Percentiles rank a stretch among this genome's conserved stretches.
These are phyloP conservation scores for Clonostachys solani DNA, from an alignment of 2,329 filamentous ascomycete genomes.

Conservation along the genomic window DNA sequence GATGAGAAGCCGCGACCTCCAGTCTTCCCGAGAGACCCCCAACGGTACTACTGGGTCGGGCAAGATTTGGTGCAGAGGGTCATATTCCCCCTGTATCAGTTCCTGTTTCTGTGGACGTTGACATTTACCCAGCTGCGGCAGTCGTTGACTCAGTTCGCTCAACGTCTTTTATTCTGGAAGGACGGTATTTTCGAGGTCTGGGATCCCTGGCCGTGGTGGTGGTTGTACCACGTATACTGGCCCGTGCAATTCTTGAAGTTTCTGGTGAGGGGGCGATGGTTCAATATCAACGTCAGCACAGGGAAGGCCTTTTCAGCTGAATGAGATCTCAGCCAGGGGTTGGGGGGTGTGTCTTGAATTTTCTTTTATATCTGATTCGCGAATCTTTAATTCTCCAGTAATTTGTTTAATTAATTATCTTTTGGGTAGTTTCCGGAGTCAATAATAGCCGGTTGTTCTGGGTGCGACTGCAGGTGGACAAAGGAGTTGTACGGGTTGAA, in stretches of 20 bases:
- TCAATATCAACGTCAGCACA: slow-evolving; percentile 64
- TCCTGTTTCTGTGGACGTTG: slow-evolving; percentile 12
- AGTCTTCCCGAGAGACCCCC: slow-evolving; percentile 11
- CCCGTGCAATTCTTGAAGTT: slow-evolving; percentile 42
- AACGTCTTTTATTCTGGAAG: slow-evolving; percentile 43
- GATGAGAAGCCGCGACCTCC: not conserved
- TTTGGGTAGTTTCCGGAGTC: too few relatives aligned
- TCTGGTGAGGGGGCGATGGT: slow-evolving; percentile 50
- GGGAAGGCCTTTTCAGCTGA: slow-evolving; percentile 20
- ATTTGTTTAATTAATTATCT: too few relatives aligned
- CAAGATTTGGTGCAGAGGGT: slow-evolving; percentile 53
- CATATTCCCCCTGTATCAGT: slow-evolving; percentile 33
- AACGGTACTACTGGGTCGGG: slow-evolving; percentile 57
- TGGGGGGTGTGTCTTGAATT: too few relatives aligned
- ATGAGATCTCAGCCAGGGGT: too few relatives aligned
- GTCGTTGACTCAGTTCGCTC: slow-evolving; percentile 17
- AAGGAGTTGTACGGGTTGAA: too few relatives aligned
- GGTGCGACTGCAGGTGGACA: too few relatives aligned
- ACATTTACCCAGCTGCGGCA: slow-evolving; percentile 10
- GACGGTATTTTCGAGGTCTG: slow-evolving; percentile 47
- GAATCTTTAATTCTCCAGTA: too few relatives aligned
- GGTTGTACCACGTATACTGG: slow-evolving; percentile 51
- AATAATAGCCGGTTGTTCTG: too few relatives aligned
- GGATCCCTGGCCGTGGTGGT: slow-evolving; percentile 54
- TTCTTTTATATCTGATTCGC: too few relatives aligned